Base-by-base conservation (phyloP, 345 rosid species). In the Salix suchowensis region DNA sequence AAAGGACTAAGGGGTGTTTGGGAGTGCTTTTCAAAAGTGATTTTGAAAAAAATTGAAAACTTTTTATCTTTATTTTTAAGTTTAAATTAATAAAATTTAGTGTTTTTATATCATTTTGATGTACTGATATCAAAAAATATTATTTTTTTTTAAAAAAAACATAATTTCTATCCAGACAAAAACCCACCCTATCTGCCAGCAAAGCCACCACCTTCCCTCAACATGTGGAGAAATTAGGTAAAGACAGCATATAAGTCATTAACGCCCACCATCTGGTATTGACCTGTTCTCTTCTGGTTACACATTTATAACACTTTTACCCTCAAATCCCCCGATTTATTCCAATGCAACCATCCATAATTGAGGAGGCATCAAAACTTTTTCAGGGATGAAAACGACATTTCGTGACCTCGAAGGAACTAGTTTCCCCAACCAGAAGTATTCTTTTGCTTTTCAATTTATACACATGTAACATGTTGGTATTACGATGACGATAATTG, bases 351-450 rank as follows among this genome's bases (percentile, higher is more conserved):
- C 19, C 9, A 8, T 16, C 32, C 23, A 19, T 21, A 48, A 24
- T 61, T 18, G n/a, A 21, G 44, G 5, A 12, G 39, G 13, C n/a
- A 11, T 32, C 4, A 52, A 13, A 0, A 21, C 66, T 42, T 1
- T n/a, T 26, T 0, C 1, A 32, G 42, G 88, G 87, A 54, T 24
- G 74, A 82, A 80, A 73, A 10, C n/a, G 85, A 76, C 74, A 80
- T 77, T 81, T 23, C 72, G 60, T 0, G 15, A 16, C 1, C 42
- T 42, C 1, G 4, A 46, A 3, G 21, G 32, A 48, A 28, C 78
- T 62, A 13, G 69, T 8, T 13, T 7, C 65, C 75, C 78, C 68
- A 42, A 36, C 81, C 84, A 58, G 23, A 37, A 55, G 32, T 39
- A 48, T 70, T 66, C 64, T 15, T 3, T 6, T 15, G 1, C 13